Evolutionary conservation across 495 filamentous ascomycete genomes (phyloP).

Genomic region (Talaromyces proteolyticus): DNA sequence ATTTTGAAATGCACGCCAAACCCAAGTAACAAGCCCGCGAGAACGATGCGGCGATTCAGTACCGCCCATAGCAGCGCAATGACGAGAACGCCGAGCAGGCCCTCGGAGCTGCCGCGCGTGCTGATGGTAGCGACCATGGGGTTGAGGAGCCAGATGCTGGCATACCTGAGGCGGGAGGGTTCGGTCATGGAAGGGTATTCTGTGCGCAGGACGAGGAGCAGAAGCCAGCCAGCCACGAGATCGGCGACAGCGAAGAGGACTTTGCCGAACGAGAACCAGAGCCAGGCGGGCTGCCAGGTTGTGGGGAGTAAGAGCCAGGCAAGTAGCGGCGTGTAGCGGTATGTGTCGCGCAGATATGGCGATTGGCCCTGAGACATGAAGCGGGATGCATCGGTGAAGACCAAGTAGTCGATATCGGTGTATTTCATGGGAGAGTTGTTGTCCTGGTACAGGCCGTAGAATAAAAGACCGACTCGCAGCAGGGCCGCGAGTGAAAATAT

Average conservation of each 20-base stretch:
- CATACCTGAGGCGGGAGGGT: slow-evolving; percentile 60
- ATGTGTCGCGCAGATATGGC: slow-evolving; percentile 86
- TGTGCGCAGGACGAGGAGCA: slow-evolving; percentile 52
- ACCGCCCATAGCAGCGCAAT: slow-evolving; percentile 78
- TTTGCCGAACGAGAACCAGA: slow-evolving; percentile 84
- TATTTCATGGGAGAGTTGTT: slow-evolving; percentile 86
- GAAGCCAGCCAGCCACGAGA: slow-evolving; percentile 81
- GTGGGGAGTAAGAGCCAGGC: slow-evolving; percentile 89
- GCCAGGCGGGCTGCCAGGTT: slow-evolving; percentile 41
- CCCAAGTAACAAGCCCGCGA: slow-evolving; percentile 75
- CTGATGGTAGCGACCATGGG: slow-evolving; percentile 97
- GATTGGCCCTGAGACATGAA: slow-evolving; percentile 58
- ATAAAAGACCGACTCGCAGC: slow-evolving; percentile 63
- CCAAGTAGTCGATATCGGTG: slow-evolving; percentile 97
- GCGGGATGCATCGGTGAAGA: slow-evolving; percentile 95
- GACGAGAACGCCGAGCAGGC: slow-evolving; percentile 77
- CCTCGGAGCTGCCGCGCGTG: slow-evolving; percentile 90
- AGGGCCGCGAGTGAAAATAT: slow-evolving; percentile 64
- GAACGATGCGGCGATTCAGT: slow-evolving; percentile 42
- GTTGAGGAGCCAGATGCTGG: slow-evolving; percentile 87
- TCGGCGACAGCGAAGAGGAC: slow-evolving; percentile 78
- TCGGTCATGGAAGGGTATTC: slow-evolving; percentile 35
- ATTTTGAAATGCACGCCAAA: slow-evolving; percentile 96
- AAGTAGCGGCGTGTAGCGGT: slow-evolving; percentile 91
- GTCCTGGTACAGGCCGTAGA: slow-evolving; percentile 91